These are phyloP conservation scores for Pleurozium schreberi DNA, from an alignment of 225 moss, liverwort and hornwort species.

Conservation along the genomic window DNA sequence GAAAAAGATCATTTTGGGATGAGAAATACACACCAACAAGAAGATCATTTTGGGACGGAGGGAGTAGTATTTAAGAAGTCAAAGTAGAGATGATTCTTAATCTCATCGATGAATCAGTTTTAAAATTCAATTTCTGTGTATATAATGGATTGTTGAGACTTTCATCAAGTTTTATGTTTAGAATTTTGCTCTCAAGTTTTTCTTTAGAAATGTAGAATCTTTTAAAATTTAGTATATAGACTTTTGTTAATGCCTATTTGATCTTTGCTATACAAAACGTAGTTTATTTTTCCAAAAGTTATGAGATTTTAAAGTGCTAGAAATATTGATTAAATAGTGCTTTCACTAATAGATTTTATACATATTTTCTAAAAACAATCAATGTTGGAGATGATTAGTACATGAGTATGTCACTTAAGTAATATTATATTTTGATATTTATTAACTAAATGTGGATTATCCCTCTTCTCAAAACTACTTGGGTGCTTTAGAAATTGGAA, in stretches of 20 bases:
- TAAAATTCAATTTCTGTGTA: background rate
- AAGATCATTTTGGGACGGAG: no score
- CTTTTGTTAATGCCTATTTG: background rate
- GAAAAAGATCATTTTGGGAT: no score
- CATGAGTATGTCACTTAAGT: background rate
- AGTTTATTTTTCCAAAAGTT: background rate
- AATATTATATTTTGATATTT: background rate
- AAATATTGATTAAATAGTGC: background rate
- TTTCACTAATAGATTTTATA: background rate
- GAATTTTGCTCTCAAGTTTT: fast-evolving
- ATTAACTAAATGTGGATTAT: background rate
- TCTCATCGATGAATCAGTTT: fast-evolving
- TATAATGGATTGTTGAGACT: background rate
- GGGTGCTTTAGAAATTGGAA: fast-evolving
- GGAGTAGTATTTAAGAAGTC: no score
- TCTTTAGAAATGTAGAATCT: fast-evolving
- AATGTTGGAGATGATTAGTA: background rate
- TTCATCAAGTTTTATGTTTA: background rate
- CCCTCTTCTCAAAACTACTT: background rate
- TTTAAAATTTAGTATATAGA: background rate
- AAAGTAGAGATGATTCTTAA: background rate
- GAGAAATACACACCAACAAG: no score
- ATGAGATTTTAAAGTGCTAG: background rate
- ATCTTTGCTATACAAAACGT: fast-evolving
- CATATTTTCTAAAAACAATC: background rate